Percentiles rank a stretch among this genome's conserved stretches.
Evolutionary conservation across 306 rosid species (phyloP).

Genomic region (Rosa lucieae): DNA sequence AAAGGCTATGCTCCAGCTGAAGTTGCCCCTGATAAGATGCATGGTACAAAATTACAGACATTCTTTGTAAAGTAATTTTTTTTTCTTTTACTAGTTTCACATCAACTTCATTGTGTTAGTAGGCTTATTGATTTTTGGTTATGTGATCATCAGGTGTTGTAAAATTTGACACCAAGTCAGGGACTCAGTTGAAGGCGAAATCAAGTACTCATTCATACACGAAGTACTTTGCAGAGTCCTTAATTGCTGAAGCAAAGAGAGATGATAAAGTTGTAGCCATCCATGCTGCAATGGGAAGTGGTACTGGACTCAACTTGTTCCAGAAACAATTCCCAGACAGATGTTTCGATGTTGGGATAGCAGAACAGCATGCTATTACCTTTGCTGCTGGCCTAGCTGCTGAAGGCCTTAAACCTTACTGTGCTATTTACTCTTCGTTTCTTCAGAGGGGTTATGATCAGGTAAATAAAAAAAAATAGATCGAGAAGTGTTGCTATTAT

Average conservation of each 20-base stretch:
- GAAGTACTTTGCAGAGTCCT: constrained; percentile 52
- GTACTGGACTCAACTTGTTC: constrained; percentile 70
- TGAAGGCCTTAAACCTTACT: constrained; percentile 63
- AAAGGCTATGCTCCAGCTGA: constrained; percentile 67
- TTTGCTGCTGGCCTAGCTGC: constrained; percentile 66
- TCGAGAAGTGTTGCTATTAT: neutral
- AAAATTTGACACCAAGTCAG: constrained; percentile 41
- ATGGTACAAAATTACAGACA: constrained; percentile 17
- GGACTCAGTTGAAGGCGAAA: too few relatives aligned
- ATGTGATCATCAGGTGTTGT: constrained; percentile 46
- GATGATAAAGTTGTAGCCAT: constrained; percentile 51
- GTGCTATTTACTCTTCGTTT: constrained; percentile 70
- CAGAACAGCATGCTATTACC: constrained; percentile 70
- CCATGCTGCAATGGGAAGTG: constrained; percentile 84
- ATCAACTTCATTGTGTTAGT: neutral
- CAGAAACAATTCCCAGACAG: constrained; percentile 52
- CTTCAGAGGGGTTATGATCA: constrained; percentile 65
- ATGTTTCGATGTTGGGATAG: constrained; percentile 70
- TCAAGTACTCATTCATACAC: constrained; percentile 44
- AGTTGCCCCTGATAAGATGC: constrained; percentile 67
- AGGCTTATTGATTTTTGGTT: neutral
- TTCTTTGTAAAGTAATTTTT: neutral
- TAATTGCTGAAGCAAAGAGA: constrained; percentile 57
- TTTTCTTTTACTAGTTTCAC: too few relatives aligned
- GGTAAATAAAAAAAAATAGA: constrained; percentile 23